Base-by-base conservation (phyloP, 306 rosid species). In the Casuarina glauca region DNA sequence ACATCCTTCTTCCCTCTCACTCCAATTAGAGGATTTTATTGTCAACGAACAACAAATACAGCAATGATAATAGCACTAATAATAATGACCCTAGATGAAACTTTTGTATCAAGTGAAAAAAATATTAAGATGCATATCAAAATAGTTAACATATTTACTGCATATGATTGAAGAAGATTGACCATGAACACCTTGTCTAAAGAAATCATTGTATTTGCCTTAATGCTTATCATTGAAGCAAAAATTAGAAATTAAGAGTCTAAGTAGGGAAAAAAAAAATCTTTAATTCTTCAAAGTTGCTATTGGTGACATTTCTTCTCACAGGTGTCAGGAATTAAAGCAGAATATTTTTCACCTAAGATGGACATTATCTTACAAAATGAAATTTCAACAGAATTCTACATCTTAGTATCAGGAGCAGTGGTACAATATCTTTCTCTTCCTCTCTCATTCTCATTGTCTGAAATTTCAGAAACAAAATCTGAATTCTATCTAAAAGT, bases 321-420 rank as follows among this genome's bases (percentile, higher is more conserved):
- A 77, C 90, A 94, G 97, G 90, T 86, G 50, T 86, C 97, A 48
- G 98, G 89, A 74, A 86, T 88, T 88, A 89, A 85, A 87, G 97
- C 93, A 67, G 97, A 94, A 79, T 94, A 90, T 79, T 94, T 87
- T 74, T 94, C 94, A 42, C 91, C 98, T 11, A 94, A 89, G 89
- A 89, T 91, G 74, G 97, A 89, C 70, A 85, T 94, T 53, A 84
- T 94, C 86, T 66, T 91, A 81, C 94, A 89, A 85, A 92, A 94
- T 70, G 97, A 94, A 84, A 86, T 89, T 86, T 91, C 97, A 57
- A 86, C 88, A 73, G 88, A 89, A 84, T 89, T 94, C 83, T 92
- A 92, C 83, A 79, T 94, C 82, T 73, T 91, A 86, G 94, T 89
- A 68, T 81, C 93, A 45, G 97, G 97, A 77, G 81, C 96, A 46